Evolutionary conservation across 495 filamentous ascomycete genomes (phyloP), one percentile per base, ranked within the genome.

Genomic region (Xylaria scruposa): DNA sequence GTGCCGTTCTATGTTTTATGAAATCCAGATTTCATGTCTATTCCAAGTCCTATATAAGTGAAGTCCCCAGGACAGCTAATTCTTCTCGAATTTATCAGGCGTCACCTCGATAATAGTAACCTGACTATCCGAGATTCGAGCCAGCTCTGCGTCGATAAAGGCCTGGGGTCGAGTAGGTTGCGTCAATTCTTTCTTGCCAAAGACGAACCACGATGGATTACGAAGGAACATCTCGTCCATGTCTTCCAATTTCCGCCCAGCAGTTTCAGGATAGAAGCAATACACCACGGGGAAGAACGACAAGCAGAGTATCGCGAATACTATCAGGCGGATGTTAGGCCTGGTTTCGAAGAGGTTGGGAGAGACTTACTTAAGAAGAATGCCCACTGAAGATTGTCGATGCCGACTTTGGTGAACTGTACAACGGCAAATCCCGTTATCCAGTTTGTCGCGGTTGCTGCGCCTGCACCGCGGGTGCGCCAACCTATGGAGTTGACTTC

Each of bases 401-500:
- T 74, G 2, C 79, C 80, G 12, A 77, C 73, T 67, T 77, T 79
- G 13, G 79, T 82, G 59, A 79, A 81, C 70, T 82, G 80, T 1
- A 78, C 79, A 4, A 81, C 79, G 13, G 79, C 78, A 40, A 81
- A 82, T 2, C 79, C 79, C n/a, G 66, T 71, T 3, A 80, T 53
- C 81, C 80, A 83, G 46, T 83, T 83, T 0, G 78, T 83, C 1
- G 79, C 79, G 1, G 81, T 83, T 7, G 77, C 79, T 0, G 79
- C 75, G 10, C 78, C 79, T 8, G 80, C 80, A n/a, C 81, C 81
- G n/a, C 78, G 76, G 0, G 79, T 78, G 15, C 81, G 70, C 81
- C 79, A 80, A 21, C 75, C 74, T 0, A 83, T 70, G 0, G 80
- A 82, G 31, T 81, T 82, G 21, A 83, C 63, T 67, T 83, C 81